phyloP scores from a whole-genome alignment of 1,139 yeast genomes.

The Groenewaldozyma sp. region DNA sequence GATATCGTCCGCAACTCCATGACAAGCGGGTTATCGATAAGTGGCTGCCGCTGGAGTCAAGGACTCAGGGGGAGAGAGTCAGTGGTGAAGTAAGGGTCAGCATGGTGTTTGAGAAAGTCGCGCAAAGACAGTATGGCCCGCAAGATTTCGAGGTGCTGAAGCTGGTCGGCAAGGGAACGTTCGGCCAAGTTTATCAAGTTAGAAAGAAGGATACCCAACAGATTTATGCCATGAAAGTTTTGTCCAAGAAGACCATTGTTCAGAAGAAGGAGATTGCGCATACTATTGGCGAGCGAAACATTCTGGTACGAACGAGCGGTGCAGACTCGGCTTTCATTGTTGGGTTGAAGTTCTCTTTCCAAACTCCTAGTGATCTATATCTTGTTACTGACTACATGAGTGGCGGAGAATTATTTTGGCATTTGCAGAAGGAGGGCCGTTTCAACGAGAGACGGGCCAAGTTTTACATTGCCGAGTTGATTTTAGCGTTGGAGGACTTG shows the following conservation, averaged over 20 bases:
- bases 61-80: slow-evolving; percentile 69
- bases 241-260: slow-evolving; percentile 87
- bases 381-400: slow-evolving; percentile 96
- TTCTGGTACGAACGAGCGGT: slow-evolving; percentile 75
- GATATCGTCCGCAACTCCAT: slow-evolving; percentile 57
- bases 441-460: slow-evolving; percentile 88
- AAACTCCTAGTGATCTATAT: slow-evolving; percentile 84
- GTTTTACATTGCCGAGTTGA: slow-evolving; percentile 91
- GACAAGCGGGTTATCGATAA: slow-evolving; percentile 38
- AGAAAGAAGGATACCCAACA: slow-evolving; percentile 80
- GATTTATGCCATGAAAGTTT: slow-evolving; percentile 93
- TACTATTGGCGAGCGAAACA: slow-evolving; percentile 93
- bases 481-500: slow-evolving; percentile 81
- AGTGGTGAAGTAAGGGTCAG: slow-evolving; percentile 68
- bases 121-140: slow-evolving; percentile 78
- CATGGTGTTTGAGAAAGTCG: slow-evolving; percentile 62
- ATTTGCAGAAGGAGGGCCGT: slow-evolving; percentile 90
- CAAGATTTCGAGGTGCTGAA: slow-evolving; percentile 87
- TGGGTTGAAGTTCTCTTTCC: slow-evolving; percentile 89
- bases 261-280: slow-evolving; percentile 96
- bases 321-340: slow-evolving; percentile 87
- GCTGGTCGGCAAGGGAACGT: slow-evolving; percentile 89
- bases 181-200: slow-evolving; percentile 96
- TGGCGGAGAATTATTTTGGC: slow-evolving; percentile 98
- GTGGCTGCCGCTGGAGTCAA: slow-evolving; percentile 69